Base-by-base conservation (phyloP, 1,139 yeast species). In the Eremothecium coryli region DNA sequence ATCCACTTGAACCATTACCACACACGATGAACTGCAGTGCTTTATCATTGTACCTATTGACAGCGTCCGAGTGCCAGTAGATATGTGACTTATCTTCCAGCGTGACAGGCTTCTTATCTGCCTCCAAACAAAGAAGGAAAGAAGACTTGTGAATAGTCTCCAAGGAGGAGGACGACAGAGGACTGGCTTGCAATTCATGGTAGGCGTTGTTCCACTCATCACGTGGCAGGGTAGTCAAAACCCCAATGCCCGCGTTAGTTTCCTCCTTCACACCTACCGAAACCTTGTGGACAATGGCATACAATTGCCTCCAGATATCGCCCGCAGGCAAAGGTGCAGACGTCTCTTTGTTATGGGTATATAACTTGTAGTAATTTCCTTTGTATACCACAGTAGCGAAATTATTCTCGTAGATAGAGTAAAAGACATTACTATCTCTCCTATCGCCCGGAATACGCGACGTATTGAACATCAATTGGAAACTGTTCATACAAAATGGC, bases 31-130 rank as follows among this genome's bases (percentile, higher is more conserved):
- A 80, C 65, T 90, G 93, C 45, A 82, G 65, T 5, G 96, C 93
- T 67, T 90, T 90, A 66, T 90, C 97, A 60, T 72, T 88, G 67
- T 73, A 90, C 55, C 98, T 72, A 68, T 90, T 90, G 53, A 68
- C 64, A 39, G 96, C 96, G 60, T 85, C 76, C 18, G 97, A 96
- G 63, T 86, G 95, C 97, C 97, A 90, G 61, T 78, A 73, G 61
- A 76, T 80, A 53, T 76, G 76, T 9, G 95, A 79, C 56, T 88
- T 82, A 57, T 85, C 94, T 57, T 81, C 93, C 45, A 81, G 69
- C 21, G 95, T 79, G 38, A 76, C 66, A 18, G 97, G 96, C 29
- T 64, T 54, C 42, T 71, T 71, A 38, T 73, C 74, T 13, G 42
- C 26, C 56, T 90, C 98, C 38, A 90, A 70, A 50, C 90, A 76